Percentiles rank a stretch among this genome's conserved stretches.
These are phyloP conservation scores for Colletotrichum sp. DNA, from an alignment of 2,329 filamentous ascomycete species.

Conservation along the genomic window DNA sequence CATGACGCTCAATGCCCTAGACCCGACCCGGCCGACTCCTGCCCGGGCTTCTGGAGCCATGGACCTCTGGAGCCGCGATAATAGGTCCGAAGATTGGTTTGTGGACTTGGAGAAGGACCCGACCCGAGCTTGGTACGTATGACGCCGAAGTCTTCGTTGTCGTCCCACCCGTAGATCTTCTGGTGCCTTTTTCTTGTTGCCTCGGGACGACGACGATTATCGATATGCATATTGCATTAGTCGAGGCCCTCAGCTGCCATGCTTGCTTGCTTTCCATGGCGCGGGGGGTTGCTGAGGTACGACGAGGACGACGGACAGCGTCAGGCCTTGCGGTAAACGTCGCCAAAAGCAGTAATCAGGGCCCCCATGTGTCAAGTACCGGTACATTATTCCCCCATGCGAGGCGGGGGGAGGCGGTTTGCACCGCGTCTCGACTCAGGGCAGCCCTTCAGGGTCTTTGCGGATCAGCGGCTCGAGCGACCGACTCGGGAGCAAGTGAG, in stretches of 20 bases:
- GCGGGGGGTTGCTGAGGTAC: constrained; percentile 1
- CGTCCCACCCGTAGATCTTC: constrained; percentile 5
- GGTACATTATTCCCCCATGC: background rate
- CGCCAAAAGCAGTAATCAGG: constrained; percentile 5
- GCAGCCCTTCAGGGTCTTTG: constrained; percentile 12
- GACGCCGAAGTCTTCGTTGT: background rate
- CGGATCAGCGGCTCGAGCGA: constrained; percentile 23
- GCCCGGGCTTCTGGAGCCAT: background rate
- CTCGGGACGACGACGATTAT: background rate
- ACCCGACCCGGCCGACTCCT: constrained; percentile 1
- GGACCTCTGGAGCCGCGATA: constrained; percentile 8
- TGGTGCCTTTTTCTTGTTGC: background rate
- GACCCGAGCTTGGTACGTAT: constrained; percentile 12
- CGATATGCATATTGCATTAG: background rate
- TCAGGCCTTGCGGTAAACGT: constrained; percentile 11
- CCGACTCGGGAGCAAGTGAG: constrained; percentile 5
- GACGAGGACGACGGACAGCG: background rate
- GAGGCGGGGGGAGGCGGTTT: background rate
- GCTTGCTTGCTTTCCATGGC: background rate
- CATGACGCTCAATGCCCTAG: constrained; percentile 16
- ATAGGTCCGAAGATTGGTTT: constrained; percentile 17
- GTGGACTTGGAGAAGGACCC: constrained; percentile 2
- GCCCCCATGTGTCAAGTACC: constrained; percentile 6
- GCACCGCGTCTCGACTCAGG: constrained; percentile 7
- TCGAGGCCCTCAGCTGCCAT: background rate